These are phyloP conservation scores for Fraxinus greggii DNA, from an alignment of 305 asterid genomes.

Conservation along the genomic window DNA sequence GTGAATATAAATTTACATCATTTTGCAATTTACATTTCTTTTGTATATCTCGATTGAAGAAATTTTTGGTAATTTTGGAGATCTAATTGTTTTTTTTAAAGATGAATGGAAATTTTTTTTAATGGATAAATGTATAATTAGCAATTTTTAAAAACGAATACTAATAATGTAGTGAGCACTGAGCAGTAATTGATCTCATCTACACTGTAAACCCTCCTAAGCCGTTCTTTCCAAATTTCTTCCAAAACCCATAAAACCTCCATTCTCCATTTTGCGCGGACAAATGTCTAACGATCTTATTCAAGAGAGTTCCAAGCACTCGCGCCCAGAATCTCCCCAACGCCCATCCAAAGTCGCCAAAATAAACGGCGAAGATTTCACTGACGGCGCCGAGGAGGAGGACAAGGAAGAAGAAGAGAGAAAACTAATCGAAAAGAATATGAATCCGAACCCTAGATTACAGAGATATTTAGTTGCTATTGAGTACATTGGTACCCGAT, in stretches of 20 bases:
- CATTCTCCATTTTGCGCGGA: not conserved
- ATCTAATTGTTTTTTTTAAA: no score
- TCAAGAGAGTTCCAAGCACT: slow-evolving; percentile 23
- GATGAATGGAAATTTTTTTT: no score
- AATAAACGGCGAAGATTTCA: slow-evolving; percentile 29
- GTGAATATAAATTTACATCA: no score
- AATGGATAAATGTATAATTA: no score
- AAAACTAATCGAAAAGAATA: slow-evolving; percentile 27
- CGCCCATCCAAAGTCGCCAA: slow-evolving; percentile 59
- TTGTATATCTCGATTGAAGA: no score
- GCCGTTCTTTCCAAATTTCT: not conserved
- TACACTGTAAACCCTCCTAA: not conserved
- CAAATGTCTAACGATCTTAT: slow-evolving; percentile 37
- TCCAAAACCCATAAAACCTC: slow-evolving; percentile 23
- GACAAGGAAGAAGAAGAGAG: slow-evolving; percentile 21
- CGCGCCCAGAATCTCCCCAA: slow-evolving; percentile 36
- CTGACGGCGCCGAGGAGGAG: slow-evolving; percentile 34
- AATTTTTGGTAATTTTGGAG: no score
- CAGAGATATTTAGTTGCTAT: slow-evolving; percentile 77
- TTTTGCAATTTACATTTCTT: no score
- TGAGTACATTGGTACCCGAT: slow-evolving; percentile 86
- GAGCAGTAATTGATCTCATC: not conserved
- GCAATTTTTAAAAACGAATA: no score
- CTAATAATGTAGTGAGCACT: not conserved
- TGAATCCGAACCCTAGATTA: slow-evolving; percentile 49